Base-by-base conservation (phyloP, 2,329 filamentous ascomycete genomes). In the Torrubiella hemipterigena region DNA sequence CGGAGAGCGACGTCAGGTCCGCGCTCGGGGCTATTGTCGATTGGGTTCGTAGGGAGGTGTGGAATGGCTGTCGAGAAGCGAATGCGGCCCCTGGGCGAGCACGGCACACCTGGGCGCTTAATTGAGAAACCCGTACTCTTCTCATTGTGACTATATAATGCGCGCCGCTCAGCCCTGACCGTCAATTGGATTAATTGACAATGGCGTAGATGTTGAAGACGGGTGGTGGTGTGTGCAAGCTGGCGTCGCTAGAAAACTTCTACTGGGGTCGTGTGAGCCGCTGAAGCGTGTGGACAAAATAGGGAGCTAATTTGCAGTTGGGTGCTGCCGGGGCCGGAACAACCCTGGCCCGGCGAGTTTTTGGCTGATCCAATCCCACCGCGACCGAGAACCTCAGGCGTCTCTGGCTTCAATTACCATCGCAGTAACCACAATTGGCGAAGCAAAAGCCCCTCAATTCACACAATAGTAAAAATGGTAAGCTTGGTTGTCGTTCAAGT, bases 401-500 rank as follows among this genome's bases (percentile, higher is more conserved):
- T 25, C 31, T 16, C 12, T n/a, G n/a, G n/a, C n/a, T n/a, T n/a
- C n/a, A n/a, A n/a, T n/a, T n/a, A n/a, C n/a, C n/a, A n/a, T n/a
- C n/a, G n/a, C n/a, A n/a, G n/a, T n/a, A n/a, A n/a, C n/a, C n/a
- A n/a, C 13, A 15, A 12, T 15, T 10, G 26, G 17, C 32, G 35
- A 34, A 26, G 30, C 18, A 36, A 44, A 39, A 39, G 26, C 39
- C 34, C 40, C 39, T 39, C 42, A 40, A 42, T 38, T 21, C 42
- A 46, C 49, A 48, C 45, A 46, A 49, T 51, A 53, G 49, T 58
- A 59, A 74, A 66, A 51, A 77, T 77, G 73, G 73, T 75, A 54
- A 49, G 63, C 47, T 13, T 3, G n/a, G n/a, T n/a, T n/a, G n/a
- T n/a, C n/a, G n/a, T n/a, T n/a, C n/a, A n/a, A n/a, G n/a, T n/a